A percentile compares a stretch with the other conserved stretches of the same genome.
phyloP scores from a whole-genome alignment of 805 yeast genomes.

The Saturnispora diversa region DNA sequence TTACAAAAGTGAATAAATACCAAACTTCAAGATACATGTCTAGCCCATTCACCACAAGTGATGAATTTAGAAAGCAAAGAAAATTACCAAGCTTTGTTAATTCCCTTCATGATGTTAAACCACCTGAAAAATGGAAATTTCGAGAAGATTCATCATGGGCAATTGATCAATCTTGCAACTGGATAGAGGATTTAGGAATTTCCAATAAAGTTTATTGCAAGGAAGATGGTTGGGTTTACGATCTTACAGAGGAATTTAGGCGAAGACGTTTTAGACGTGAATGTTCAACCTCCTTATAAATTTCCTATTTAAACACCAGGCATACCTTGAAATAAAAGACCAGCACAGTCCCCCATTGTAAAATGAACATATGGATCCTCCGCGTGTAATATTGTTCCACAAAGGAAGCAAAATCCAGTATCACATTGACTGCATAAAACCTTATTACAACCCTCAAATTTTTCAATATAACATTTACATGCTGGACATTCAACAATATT shows the following conservation, averaged over 20 bases:
- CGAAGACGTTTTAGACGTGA: conserved; percentile 42
- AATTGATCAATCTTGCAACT: conserved; percentile 47
- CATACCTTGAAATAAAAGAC: conserved; percentile 46
- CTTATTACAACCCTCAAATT: conserved; percentile 57
- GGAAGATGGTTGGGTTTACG: conserved; percentile 41
- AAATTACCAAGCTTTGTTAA: conserved; percentile 61
- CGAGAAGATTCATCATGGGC: conserved; percentile 55
- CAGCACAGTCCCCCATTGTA: conserved; percentile 37
- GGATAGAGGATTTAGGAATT: conserved; percentile 44
- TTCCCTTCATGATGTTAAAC: conserved; percentile 44
- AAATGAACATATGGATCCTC: conserved; percentile 48
- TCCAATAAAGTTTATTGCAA: conserved; percentile 25
- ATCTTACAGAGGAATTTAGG: conserved; percentile 42
- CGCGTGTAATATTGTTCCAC: conserved; percentile 36
- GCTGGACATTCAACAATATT: conserved; percentile 44
- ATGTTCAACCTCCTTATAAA: not conserved
- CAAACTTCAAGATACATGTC: conserved; percentile 49
- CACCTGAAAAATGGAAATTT: conserved; percentile 67
- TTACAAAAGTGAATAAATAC: conserved; percentile 51
- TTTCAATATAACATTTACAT: conserved; percentile 42
- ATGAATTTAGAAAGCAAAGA: conserved; percentile 25
- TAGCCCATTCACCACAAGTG: conserved; percentile 37
- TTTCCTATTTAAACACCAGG: not conserved
- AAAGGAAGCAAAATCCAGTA: conserved; percentile 45
- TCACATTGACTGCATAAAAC: conserved; percentile 48